Conservation (phyloP, 2,329 filamentous ascomycete genomes). For the Fusarium poae region DNA sequence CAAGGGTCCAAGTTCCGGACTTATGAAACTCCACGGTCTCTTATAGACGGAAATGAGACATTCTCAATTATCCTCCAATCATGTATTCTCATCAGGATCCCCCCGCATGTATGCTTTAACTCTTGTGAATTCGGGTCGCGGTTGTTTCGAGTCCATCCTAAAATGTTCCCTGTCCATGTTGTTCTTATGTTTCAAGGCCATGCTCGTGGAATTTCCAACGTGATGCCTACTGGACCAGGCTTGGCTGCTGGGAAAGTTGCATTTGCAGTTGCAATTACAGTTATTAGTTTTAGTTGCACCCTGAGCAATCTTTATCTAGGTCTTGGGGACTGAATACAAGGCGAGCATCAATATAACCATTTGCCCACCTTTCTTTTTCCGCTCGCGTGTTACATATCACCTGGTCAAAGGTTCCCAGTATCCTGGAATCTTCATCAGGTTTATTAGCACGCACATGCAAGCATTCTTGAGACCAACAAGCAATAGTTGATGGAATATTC, state of each 20-base stretch:
- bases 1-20: conserved; percentile 36
- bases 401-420: background rate
- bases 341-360: conserved; percentile 1
- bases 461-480: conserved; percentile 10
- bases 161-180: conserved; percentile 24
- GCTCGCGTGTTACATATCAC: conserved; percentile 13
- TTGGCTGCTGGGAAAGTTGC: background rate
- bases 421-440: conserved; percentile 24
- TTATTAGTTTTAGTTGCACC: conserved; percentile 2
- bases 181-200: conserved; percentile 48
- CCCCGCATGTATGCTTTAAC: conserved; percentile 25
- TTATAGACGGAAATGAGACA: conserved; percentile 42
- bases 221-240: background rate
- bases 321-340: conserved; percentile 14
- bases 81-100: background rate
- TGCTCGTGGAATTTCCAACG: conserved; percentile 13
- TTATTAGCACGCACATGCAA: conserved; percentile 3
- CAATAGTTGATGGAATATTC: conserved; percentile 22
- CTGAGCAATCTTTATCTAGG: conserved; percentile 1
- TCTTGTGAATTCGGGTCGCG: conserved; percentile 35
- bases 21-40: conserved; percentile 45
- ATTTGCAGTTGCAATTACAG: background rate
- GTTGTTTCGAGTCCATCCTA: conserved; percentile 39
- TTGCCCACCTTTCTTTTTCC: conserved; percentile 10
- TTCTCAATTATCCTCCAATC: conserved; percentile 44